Base-by-base conservation (phyloP, 306 rosid genomes). In the Acacia acuminata region DNA sequence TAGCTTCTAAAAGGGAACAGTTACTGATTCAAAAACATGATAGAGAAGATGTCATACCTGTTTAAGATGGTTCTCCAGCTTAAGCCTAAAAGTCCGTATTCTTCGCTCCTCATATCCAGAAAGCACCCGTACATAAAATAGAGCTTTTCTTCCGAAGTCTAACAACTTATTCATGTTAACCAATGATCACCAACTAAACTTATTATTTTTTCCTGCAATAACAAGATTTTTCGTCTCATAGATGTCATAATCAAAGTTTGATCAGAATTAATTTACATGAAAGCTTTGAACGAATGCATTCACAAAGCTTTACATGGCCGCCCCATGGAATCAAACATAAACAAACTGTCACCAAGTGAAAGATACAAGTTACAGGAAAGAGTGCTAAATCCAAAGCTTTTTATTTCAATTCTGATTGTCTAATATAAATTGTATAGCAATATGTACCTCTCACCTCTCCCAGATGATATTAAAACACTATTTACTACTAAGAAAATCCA, bases 61-160 rank as follows among this genome's bases (percentile, higher is more conserved):
- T 56, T 27, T 77, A 63, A 84, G 48, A 1, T 58, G 88, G 8
- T 79, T 74, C 82, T 96, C 96, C 83, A 92, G 84, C 80, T 88
- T 84, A 76, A 93, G 69, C 77, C 99, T 91, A 68, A 73, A 82
- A 15, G 87, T 43, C 34, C 96, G 91, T 80, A 96, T 96, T 89
- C 92, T 89, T 56, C 94, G 93, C 83, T 93, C 92, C 89, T 96
- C 99, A 76, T 91, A 93, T 68, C 99, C 98, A 43, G 97, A 91
- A 79, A 96, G 93, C 81, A 96, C 96, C 77, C 88, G 76, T 24
- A 66, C 94, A 82, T 92, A 96, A 83, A 91, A 90, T 55, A 96
- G 77, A 55, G 90, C 91, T 76, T 86, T 92, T 85, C 92, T 88
- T 65, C 98, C 99, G 38, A 82, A 87, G 0, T 87, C 86, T 70